Conservation (phyloP, 2,329 filamentous ascomycete species). For the Falciphora oryzae region DNA sequence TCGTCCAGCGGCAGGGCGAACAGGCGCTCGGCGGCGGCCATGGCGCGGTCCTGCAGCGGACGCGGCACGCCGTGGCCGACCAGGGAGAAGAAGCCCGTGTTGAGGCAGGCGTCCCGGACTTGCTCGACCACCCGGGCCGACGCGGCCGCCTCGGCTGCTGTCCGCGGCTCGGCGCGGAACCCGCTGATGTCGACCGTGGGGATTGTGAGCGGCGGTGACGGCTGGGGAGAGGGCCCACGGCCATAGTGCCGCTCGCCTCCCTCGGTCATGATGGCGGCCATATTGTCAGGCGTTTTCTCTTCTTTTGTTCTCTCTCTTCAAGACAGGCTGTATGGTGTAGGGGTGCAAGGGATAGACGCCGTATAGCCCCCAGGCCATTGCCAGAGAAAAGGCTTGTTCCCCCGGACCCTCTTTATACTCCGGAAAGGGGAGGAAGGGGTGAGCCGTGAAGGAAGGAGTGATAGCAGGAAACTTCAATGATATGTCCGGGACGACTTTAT, state of each 20-base stretch:
- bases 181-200: constrained; percentile 28
- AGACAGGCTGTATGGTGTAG: not conserved
- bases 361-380: not conserved
- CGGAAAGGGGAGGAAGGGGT: not conserved
- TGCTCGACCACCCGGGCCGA: constrained; percentile 23
- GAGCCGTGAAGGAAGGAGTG: not conserved
- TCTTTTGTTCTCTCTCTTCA: not conserved
- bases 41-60: constrained; percentile 17
- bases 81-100: constrained; percentile 24
- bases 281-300: not conserved
- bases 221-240: too few relatives aligned
- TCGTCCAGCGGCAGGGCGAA: constrained; percentile 41
- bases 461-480: not conserved
- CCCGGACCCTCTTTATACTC: not conserved
- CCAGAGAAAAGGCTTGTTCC: not conserved
- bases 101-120: constrained; percentile 27
- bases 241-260: not conserved
- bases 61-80: constrained; percentile 22
- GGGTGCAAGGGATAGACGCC: not conserved
- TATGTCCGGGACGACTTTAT: not conserved
- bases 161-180: constrained; percentile 24
- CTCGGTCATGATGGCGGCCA: not conserved
- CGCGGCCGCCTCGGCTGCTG: constrained; percentile 17
- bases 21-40: constrained; percentile 32
- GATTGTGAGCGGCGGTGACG: constrained; percentile 13